A percentile compares a stretch with the other conserved stretches of the same genome.
These are phyloP conservation scores for Ogataea neopini DNA, from an alignment of 805 yeast genomes.

Conservation along the genomic window DNA sequence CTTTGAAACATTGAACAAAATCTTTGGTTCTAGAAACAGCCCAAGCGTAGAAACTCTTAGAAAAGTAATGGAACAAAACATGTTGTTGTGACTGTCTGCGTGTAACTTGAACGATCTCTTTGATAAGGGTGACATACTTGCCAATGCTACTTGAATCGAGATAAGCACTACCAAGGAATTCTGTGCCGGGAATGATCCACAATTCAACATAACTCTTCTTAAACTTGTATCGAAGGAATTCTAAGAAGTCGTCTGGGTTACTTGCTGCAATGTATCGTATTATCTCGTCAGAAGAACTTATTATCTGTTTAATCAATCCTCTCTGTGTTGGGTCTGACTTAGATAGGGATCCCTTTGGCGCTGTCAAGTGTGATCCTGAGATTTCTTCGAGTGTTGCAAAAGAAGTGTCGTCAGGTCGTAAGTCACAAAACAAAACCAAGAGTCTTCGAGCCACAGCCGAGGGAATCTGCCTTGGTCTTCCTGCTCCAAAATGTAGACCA, in stretches of 20 bases:
- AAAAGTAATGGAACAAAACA: slow-evolving; percentile 44
- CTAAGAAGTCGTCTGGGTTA: slow-evolving; percentile 45
- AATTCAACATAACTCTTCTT: slow-evolving; percentile 34
- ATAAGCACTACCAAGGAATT: slow-evolving; percentile 45
- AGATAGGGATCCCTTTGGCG: slow-evolving; percentile 2
- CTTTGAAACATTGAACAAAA: slow-evolving; percentile 33
- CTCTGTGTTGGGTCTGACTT: slow-evolving; percentile 11
- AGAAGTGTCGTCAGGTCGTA: slow-evolving; percentile 31
- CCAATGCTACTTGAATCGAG: slow-evolving; percentile 40
- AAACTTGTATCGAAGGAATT: slow-evolving; percentile 35
- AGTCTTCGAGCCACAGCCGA: slow-evolving; percentile 13
- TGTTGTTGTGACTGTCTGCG: slow-evolving; percentile 48
- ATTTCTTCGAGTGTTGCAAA: slow-evolving; percentile 18
- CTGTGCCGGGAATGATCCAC: slow-evolving; percentile 45
- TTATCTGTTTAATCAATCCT: slow-evolving; percentile 36
- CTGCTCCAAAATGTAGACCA: slow-evolving; percentile 8
- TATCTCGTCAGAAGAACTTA: slow-evolving; percentile 41
- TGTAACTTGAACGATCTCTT: slow-evolving; percentile 37
- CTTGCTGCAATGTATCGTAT: slow-evolving; percentile 51
- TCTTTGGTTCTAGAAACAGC: slow-evolving; percentile 49
- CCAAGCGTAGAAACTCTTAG: slow-evolving; percentile 52
- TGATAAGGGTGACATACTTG: slow-evolving; percentile 41
- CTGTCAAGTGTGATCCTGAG: slow-evolving; percentile 14
- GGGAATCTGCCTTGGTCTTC: slow-evolving; percentile 19
- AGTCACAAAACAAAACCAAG: slow-evolving; percentile 15